Conservation (phyloP, 1,284 basidiomycete species). For the Cystobasidium pallidum region DNA sequence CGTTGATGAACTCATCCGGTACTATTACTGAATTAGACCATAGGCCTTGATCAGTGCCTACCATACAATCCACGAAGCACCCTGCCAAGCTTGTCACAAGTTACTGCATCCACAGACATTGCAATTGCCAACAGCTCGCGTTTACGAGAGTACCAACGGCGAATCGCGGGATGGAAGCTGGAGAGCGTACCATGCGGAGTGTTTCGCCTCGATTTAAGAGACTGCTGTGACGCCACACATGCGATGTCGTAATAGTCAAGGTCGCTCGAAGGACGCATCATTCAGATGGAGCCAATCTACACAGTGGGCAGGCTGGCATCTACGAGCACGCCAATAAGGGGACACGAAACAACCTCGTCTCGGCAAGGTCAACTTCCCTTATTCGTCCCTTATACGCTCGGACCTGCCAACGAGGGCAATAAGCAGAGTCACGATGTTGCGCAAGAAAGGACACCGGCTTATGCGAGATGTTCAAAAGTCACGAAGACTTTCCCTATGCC, state of each 20-base stretch:
- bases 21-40: background rate
- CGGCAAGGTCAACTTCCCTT: too few species aligned
- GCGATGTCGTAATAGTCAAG: background rate
- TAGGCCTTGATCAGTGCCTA: slow-evolving; percentile 16
- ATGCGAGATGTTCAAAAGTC: background rate
- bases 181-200: slow-evolving; percentile 16
- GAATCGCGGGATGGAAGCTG: background rate
- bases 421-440: too few species aligned
- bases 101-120: slow-evolving; percentile 18
- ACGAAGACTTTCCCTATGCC: slow-evolving; percentile 6
- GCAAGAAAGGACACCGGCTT: background rate
- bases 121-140: slow-evolving; percentile 18
- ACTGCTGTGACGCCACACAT: background rate
- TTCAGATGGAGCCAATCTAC: slow-evolving; percentile 5
- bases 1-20: too few species aligned
- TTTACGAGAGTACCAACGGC: background rate
- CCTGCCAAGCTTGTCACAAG: slow-evolving; percentile 15
- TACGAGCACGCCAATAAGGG: background rate
- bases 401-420: too few species aligned
- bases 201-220: background rate
- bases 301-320: background rate
- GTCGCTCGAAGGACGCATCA: too few species aligned
- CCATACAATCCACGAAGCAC: background rate
- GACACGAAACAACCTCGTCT: too few species aligned
- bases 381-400: too few species aligned